Conservation (phyloP, 139 green algal species). For the Tetratostichococcus sp. region DNA sequence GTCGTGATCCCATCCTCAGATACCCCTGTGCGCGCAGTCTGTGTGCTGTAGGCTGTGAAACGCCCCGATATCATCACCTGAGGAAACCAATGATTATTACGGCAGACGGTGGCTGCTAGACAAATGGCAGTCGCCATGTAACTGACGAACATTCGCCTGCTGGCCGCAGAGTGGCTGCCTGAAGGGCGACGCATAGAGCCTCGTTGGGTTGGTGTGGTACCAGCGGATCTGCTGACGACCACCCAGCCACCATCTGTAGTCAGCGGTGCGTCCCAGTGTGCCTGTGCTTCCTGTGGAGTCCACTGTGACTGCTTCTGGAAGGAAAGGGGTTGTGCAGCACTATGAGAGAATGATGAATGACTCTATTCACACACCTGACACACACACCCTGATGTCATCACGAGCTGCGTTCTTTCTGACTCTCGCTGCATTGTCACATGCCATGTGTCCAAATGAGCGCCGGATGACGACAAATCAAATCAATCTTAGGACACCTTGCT, state of each 20-base stretch:
- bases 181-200: too few species aligned
- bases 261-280: too few species aligned
- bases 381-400: conserved; percentile 15
- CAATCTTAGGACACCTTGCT: conserved; percentile 62
- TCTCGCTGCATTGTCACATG: neutral
- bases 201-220: too few species aligned
- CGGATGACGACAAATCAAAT: conserved; percentile 32
- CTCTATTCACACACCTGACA: neutral
- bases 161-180: neutral
- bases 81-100: neutral
- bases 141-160: neutral
- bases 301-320: too few species aligned
- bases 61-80: neutral
- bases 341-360: conserved; percentile 4
- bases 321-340: neutral
- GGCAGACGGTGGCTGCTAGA: neutral
- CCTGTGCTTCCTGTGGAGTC: too few species aligned
- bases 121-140: neutral
- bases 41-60: neutral
- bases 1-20: neutral
- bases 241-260: too few species aligned
- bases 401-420: conserved; percentile 60
- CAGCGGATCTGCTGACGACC: too few species aligned
- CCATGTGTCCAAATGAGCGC: neutral
- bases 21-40: neutral